phyloP scores from a whole-genome alignment of 1,284 basidiomycete genomes.

The Ganoderma leucocontextum region DNA sequence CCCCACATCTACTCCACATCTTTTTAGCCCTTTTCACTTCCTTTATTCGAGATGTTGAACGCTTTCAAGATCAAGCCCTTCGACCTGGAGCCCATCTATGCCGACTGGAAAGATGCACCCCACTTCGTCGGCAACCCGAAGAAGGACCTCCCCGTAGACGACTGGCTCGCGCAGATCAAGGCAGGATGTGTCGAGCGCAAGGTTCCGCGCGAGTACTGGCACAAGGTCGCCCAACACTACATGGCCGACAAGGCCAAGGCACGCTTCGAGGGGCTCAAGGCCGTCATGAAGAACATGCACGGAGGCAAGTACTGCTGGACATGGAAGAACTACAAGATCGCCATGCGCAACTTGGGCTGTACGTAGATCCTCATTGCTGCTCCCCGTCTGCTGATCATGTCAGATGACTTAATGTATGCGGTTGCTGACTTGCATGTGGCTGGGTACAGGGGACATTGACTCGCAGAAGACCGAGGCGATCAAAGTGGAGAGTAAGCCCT shows the following conservation, averaged over 20 bases:
- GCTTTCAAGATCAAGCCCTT: slow-evolving; percentile 80
- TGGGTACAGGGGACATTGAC: slow-evolving; percentile 65
- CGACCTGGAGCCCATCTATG: slow-evolving; percentile 70
- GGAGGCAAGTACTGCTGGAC: slow-evolving; percentile 79
- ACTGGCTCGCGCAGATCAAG: slow-evolving; percentile 75
- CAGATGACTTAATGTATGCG: neutral
- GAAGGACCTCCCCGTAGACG: slow-evolving; percentile 71
- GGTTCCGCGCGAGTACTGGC: slow-evolving; percentile 79
- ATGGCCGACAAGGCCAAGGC: slow-evolving; percentile 70
- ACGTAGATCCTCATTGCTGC: slow-evolving; percentile 44
- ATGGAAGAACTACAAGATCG: slow-evolving; percentile 81
- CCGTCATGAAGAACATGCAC: slow-evolving; percentile 74
- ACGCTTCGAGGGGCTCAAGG: slow-evolving; percentile 73
- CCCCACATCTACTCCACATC: slow-evolving; percentile 14
- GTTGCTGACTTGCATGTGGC: slow-evolving; percentile 12
- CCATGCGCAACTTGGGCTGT: slow-evolving; percentile 83
- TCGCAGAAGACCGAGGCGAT: slow-evolving; percentile 61
- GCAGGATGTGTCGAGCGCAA: slow-evolving; percentile 70
- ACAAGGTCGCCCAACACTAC: slow-evolving; percentile 77
- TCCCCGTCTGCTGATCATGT: slow-evolving; percentile 11
- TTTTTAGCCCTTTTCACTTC: slow-evolving; percentile 6
- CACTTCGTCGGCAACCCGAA: slow-evolving; percentile 69
- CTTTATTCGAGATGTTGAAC: slow-evolving; percentile 57
- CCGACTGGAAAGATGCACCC: slow-evolving; percentile 69
- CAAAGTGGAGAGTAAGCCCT: slow-evolving; percentile 63